Percentiles rank a stretch among this genome's conserved stretches.
phyloP scores from a whole-genome alignment of 495 filamentous ascomycete genomes.

The Penicillium angulare region DNA sequence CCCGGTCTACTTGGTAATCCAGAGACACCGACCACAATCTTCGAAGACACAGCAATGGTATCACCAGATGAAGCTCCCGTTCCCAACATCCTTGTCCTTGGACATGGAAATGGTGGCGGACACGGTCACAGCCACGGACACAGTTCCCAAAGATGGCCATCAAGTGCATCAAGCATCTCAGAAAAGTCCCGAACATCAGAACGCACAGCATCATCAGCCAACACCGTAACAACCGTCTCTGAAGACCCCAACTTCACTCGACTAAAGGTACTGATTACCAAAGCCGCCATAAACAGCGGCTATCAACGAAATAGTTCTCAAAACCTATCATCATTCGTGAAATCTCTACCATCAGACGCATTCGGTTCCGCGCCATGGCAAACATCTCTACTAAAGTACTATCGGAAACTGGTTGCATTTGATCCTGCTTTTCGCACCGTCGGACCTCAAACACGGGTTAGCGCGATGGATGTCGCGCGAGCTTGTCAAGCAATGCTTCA shows the following conservation, averaged over 20 bases:
- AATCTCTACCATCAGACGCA: constrained; percentile 68
- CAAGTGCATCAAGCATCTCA: constrained; percentile 67
- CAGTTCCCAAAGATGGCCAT: constrained; percentile 61
- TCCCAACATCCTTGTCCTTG: constrained; percentile 83
- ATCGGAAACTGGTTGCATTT: constrained; percentile 69
- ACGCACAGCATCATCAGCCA: constrained; percentile 67
- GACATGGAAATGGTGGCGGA: constrained; percentile 43
- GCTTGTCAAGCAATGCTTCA: constrained; percentile 73
- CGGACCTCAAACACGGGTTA: constrained; percentile 56
- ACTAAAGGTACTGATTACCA: constrained; percentile 71
- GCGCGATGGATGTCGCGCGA: constrained; percentile 69
- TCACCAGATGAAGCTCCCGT: constrained; percentile 74
- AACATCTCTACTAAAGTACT: constrained; percentile 65
- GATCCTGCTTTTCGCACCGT: constrained; percentile 64
- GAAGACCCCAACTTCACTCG: constrained; percentile 74
- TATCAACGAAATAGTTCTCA: constrained; percentile 52
- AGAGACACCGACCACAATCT: constrained; percentile 90
- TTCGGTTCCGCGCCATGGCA: constrained; percentile 75
- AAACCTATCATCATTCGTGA: constrained; percentile 66
- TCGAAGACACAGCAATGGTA: constrained; percentile 76
- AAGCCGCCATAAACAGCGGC: constrained; percentile 78
- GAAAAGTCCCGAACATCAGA: constrained; percentile 70
- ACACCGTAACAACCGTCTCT: constrained; percentile 59
- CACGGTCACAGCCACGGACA: constrained; percentile 1
- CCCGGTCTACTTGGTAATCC: constrained; percentile 51